phyloP scores from a whole-genome alignment of 345 rosid genomes.

The Triadica sebifera region DNA sequence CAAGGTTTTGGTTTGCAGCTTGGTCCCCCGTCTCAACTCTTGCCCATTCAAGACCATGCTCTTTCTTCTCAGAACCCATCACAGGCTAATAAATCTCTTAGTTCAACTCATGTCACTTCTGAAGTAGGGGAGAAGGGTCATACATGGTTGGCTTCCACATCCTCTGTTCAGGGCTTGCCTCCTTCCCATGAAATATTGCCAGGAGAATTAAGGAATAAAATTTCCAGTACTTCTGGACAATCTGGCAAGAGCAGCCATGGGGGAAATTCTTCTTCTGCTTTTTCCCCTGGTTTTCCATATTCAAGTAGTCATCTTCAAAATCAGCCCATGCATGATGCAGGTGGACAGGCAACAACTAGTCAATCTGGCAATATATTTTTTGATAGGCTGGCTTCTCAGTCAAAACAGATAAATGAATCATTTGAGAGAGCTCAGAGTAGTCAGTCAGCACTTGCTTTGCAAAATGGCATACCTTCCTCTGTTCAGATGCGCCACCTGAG shows the following conservation, averaged over 20 bases:
- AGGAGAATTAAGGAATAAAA: conserved; percentile 36
- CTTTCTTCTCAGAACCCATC: conserved; percentile 41
- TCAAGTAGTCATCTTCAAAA: conserved; percentile 43
- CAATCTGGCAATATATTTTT: conserved; percentile 36
- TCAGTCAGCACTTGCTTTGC: conserved; percentile 33
- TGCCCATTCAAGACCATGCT: conserved; percentile 34
- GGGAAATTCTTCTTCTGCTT: conserved; percentile 31
- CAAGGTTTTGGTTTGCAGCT: conserved; percentile 80
- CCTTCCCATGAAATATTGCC: conserved; percentile 40
- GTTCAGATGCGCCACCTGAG: conserved; percentile 33
- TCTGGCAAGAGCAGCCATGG: conserved; percentile 24
- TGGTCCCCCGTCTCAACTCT: conserved; percentile 75
- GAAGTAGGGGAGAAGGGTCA: conserved; percentile 43
- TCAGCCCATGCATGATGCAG: conserved; percentile 37
- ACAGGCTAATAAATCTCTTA: conserved; percentile 28
- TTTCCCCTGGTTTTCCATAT: conserved; percentile 47
- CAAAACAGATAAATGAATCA: conserved; percentile 37
- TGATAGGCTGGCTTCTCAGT: conserved; percentile 38
- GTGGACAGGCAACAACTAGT: conserved; percentile 30
- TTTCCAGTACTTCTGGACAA: conserved; percentile 40
- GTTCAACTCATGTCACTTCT: conserved; percentile 32
- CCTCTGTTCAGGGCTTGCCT: conserved; percentile 41
- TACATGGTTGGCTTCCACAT: conserved; percentile 42
- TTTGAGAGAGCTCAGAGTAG: conserved; percentile 45
- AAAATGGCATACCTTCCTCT: conserved; percentile 35